These are phyloP conservation scores for Typha latifolia DNA, from an alignment of 176 grass and related monocot species.

Conservation along the genomic window DNA sequence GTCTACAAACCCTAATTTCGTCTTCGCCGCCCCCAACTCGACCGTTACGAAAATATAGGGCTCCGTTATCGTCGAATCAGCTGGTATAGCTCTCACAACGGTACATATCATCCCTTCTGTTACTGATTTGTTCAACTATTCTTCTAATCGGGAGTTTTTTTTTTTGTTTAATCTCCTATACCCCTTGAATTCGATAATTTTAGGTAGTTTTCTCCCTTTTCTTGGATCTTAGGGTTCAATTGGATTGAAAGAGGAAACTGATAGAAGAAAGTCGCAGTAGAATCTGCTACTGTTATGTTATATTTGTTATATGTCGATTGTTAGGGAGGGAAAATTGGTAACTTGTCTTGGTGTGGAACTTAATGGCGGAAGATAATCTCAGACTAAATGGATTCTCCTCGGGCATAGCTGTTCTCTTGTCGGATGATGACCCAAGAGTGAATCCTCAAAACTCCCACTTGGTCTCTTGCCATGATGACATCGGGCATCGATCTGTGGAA, in stretches of 20 bases:
- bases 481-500: slow-evolving; percentile 56
- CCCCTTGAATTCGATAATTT: no score
- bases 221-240: neutral
- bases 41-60: slow-evolving; percentile 1
- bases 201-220: neutral
- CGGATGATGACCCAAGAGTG: slow-evolving; percentile 39
- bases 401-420: slow-evolving; percentile 62
- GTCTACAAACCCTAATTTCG: slow-evolving; percentile 14
- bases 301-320: neutral
- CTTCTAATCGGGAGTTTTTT: no score
- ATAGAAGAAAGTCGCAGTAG: neutral
- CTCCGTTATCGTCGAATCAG: neutral
- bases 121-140: no score
- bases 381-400: slow-evolving; percentile 51
- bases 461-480: slow-evolving; percentile 68
- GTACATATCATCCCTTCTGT: neutral
- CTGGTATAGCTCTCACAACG: neutral
- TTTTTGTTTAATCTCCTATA: no score
- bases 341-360: slow-evolving; percentile 1
- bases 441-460: slow-evolving; percentile 64
- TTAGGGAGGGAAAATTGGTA: slow-evolving; percentile 7
- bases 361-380: slow-evolving; percentile 52
- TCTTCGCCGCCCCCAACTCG: neutral
- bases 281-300: neutral
- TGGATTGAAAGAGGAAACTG: neutral